Conservation (phyloP, 116 monocot species). For the Trichopus zeylanicus region DNA sequence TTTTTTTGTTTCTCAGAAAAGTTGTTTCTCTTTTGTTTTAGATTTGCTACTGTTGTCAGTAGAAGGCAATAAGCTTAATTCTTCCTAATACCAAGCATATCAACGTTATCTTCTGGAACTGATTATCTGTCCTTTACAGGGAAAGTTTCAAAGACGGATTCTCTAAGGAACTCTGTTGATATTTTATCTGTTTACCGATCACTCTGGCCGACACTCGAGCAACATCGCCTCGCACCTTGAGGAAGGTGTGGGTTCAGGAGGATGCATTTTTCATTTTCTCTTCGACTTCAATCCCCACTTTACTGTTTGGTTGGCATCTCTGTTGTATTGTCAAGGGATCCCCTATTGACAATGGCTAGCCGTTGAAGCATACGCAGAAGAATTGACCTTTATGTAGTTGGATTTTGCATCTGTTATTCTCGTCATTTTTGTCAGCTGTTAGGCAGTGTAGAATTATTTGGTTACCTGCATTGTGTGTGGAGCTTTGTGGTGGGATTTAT, state of each 20-base stretch:
- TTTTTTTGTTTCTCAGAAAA: too few relatives aligned
- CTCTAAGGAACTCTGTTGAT: constrained; percentile 10
- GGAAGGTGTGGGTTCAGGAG: constrained; percentile 66
- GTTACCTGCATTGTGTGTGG: not conserved
- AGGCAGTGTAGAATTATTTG: not conserved
- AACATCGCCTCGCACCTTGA: constrained; percentile 73
- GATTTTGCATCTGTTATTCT: not conserved
- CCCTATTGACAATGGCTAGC: constrained; percentile 89
- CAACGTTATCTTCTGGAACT: not conserved
- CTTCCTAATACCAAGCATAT: too few relatives aligned
- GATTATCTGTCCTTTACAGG: constrained; percentile 11
- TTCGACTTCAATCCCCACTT: constrained; percentile 18
- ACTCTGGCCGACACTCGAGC: constrained; percentile 74
- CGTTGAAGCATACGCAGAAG: not conserved
- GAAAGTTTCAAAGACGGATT: constrained; percentile 31
- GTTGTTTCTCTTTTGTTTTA: too few relatives aligned
- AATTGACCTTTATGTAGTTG: not conserved
- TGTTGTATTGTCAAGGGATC: constrained; percentile 47
- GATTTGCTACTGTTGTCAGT: too few relatives aligned
- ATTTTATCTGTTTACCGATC: constrained; percentile 20
- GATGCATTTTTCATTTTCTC: constrained; percentile 19
- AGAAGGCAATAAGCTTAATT: too few relatives aligned
- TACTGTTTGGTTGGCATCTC: constrained; percentile 25
- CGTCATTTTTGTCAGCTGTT: not conserved
- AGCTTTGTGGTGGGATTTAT: not conserved